Percentiles rank a stretch among this genome's conserved stretches.
Evolutionary conservation across 1,139 yeast genomes (phyloP).

Genomic region (Hemisphaericaspora xylofermentans): DNA sequence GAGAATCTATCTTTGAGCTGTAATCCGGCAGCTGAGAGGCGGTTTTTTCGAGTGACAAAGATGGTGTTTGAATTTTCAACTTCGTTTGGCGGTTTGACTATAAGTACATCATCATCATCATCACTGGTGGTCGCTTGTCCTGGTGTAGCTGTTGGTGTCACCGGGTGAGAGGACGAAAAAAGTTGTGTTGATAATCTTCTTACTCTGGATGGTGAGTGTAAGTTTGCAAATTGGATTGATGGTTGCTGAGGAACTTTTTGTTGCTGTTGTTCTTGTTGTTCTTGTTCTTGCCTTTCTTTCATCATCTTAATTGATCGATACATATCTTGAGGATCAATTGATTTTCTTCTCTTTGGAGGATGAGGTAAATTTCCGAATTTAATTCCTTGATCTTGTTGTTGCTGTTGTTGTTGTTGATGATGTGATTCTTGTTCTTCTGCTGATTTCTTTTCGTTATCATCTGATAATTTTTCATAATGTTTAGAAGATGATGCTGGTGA

Average conservation of each 20-base stretch:
- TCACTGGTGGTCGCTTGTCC: conserved; percentile 26
- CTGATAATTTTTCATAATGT: conserved; percentile 5
- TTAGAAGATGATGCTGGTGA: conserved; percentile 23
- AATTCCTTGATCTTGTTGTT: conserved; percentile 23
- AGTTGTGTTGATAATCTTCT: conserved; percentile 6
- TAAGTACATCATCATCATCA: conserved; percentile 81
- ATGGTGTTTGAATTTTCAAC: conserved; percentile 45
- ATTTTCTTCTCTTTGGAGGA: conserved; percentile 41
- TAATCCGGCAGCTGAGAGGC: conserved; percentile 11
- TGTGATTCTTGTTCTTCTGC: too few species aligned
- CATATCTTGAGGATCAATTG: conserved; percentile 80
- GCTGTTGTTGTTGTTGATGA: conserved; percentile 61
- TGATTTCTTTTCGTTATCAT: conserved; percentile 50
- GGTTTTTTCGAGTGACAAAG: conserved; percentile 25
- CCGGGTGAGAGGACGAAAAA: conserved; percentile 12
- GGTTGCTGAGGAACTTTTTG: background rate
- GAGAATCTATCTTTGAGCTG: conserved; percentile 22
- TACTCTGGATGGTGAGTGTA: conserved; percentile 10
- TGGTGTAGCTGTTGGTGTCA: conserved; percentile 10
- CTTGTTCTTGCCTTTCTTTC: conserved; percentile 29
- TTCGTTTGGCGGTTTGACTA: conserved; percentile 78
- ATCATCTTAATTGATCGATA: conserved; percentile 78
- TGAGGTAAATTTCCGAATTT: conserved; percentile 42
- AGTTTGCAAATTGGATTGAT: conserved; percentile 9
- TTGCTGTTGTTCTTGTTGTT: conserved; percentile 1